A percentile compares a stretch with the other conserved stretches of the same genome.
Conservation (phyloP, 306 rosid species). For the Begonia loranthoides region DNA sequence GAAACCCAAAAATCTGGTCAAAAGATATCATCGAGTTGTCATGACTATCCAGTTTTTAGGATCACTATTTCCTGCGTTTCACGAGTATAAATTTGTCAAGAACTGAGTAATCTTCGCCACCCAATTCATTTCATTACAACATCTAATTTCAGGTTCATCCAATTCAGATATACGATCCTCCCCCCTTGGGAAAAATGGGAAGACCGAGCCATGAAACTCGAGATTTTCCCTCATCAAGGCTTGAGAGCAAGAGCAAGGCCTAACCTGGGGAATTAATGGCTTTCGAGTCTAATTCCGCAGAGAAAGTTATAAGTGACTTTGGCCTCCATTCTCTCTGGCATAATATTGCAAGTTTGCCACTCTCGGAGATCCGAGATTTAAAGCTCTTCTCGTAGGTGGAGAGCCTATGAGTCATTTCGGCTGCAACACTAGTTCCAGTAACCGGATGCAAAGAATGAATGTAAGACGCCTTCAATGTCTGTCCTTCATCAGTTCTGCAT, state of each 20-base stretch:
- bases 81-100: too few relatives aligned
- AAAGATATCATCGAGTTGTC: too few relatives aligned
- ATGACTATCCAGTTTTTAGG: too few relatives aligned
- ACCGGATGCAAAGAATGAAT: conserved; percentile 54
- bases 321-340: conserved; percentile 91
- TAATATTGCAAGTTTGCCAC: conserved; percentile 61
- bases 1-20: too few relatives aligned
- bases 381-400: conserved; percentile 22
- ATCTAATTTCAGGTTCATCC: too few relatives aligned
- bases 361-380: conserved; percentile 35
- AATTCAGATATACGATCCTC: too few relatives aligned
- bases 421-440: conserved; percentile 55
- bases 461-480: conserved; percentile 67
- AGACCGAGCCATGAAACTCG: too few relatives aligned
- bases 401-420: conserved; percentile 64
- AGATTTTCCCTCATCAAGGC: conserved; percentile 37
- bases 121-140: too few relatives aligned
- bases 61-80: too few relatives aligned
- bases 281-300: conserved; percentile 70
- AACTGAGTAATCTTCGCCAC: too few relatives aligned
- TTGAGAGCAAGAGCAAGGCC: conserved; percentile 80
- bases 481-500: conserved; percentile 77
- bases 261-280: conserved; percentile 40
- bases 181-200: too few relatives aligned
- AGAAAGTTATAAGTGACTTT: conserved; percentile 57